Evolutionary conservation across 169 alveolate species (phyloP).

Genomic region (Cryptosporidium felis): DNA sequence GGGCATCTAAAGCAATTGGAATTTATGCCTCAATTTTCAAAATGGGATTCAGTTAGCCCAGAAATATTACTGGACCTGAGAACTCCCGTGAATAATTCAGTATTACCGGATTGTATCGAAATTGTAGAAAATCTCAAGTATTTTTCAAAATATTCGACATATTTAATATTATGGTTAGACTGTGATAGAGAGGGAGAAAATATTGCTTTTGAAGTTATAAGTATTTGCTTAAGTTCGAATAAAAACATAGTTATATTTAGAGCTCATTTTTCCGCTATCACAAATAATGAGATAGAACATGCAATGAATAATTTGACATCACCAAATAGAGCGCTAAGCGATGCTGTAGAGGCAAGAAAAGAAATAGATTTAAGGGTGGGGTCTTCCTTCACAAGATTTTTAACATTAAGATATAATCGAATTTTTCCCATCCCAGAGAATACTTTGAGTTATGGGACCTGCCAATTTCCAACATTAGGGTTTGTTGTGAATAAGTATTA

Average conservation of each 20-base stretch:
- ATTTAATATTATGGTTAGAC: conserved; percentile 90
- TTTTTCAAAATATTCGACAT: conserved; percentile 60
- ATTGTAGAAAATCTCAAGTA: conserved; percentile 79
- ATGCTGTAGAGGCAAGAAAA: conserved; percentile 92
- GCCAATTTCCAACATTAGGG: conserved; percentile 99
- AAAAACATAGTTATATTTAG: conserved; percentile 80
- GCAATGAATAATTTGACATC: conserved; percentile 84
- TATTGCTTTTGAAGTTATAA: conserved; percentile 93
- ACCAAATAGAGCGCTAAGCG: conserved; percentile 88
- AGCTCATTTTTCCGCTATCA: conserved; percentile 93
- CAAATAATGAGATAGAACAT: conserved; percentile 84
- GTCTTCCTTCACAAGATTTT: conserved; percentile 92
- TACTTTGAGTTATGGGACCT: conserved; percentile 95
- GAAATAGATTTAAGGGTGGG: conserved; percentile 95
- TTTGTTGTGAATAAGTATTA: conserved; percentile 93
- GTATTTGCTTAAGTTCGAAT: conserved; percentile 77
- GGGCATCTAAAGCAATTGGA: conserved; percentile 81
- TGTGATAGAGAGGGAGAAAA: conserved; percentile 98
- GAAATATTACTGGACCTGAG: conserved; percentile 74
- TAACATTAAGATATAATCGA: conserved; percentile 83
- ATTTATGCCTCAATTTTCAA: conserved; percentile 78
- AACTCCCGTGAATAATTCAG: conserved; percentile 77
- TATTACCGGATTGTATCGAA: conserved; percentile 82
- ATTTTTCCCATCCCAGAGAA: conserved; percentile 54
- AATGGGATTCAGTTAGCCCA: conserved; percentile 77